phyloP scores from a whole-genome alignment of 2,329 filamentous ascomycete genomes.

The Ophiostoma angusticollis region DNA sequence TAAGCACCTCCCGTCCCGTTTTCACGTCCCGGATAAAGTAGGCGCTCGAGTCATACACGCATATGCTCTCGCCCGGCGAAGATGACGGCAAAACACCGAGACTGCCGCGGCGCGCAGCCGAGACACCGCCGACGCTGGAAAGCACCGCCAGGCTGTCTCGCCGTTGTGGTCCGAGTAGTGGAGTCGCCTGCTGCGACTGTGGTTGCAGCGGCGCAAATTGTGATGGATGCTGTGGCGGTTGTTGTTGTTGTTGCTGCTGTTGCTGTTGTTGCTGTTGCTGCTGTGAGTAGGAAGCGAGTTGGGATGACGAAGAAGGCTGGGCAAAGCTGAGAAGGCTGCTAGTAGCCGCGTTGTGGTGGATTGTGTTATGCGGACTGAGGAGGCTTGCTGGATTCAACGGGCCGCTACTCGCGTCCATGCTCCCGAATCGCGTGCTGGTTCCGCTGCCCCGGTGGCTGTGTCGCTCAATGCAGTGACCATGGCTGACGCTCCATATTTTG shows the following conservation, averaged over 20 bases:
- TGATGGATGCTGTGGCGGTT: neutral
- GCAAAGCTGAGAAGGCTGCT: constrained; percentile 8
- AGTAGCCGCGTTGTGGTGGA: constrained; percentile 17
- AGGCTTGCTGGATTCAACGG: constrained; percentile 8
- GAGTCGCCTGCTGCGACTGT: neutral
- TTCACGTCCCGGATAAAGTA: constrained; percentile 76
- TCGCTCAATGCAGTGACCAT: constrained; percentile 74
- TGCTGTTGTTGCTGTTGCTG: constrained; percentile 1
- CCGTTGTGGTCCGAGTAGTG: constrained; percentile 5
- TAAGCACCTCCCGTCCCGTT: constrained; percentile 65
- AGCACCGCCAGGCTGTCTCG: constrained; percentile 11
- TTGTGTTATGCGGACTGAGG: constrained; percentile 17
- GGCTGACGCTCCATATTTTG: constrained; percentile 75
- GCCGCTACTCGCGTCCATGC: constrained; percentile 30
- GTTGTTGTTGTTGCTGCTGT: neutral
- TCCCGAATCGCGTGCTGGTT: constrained; percentile 37
- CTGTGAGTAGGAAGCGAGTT: constrained; percentile 7
- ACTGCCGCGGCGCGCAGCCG: constrained; percentile 4
- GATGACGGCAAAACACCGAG: neutral
- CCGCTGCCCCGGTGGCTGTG: constrained; percentile 52
- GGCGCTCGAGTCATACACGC: constrained; percentile 77
- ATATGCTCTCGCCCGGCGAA: constrained; percentile 35
- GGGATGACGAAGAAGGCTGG: constrained; percentile 16
- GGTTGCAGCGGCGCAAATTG: neutral
- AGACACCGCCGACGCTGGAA: constrained; percentile 1